Conservation (phyloP, 2,329 filamentous ascomycete genomes). For the Fusarium fracticaudum region DNA sequence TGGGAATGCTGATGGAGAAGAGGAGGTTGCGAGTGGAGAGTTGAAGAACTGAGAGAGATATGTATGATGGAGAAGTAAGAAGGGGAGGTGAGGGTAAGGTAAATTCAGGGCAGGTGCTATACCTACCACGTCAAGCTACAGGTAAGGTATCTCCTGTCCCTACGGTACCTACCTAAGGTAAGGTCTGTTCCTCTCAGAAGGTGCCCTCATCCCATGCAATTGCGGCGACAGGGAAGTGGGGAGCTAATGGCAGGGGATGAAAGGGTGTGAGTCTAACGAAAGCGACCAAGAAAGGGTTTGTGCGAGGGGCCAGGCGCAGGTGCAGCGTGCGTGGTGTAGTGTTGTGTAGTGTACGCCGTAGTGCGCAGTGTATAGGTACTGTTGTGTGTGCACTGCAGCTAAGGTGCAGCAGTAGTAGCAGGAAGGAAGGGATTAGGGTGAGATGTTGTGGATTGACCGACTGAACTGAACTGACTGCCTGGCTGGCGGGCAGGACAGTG, state of each 20-base stretch:
- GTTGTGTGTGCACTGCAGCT: background rate
- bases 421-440: conserved; percentile 30
- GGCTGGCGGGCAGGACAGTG: background rate
- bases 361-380: background rate
- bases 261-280: conserved; percentile 17
- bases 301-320: conserved; percentile 15
- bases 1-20: background rate
- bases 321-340: background rate
- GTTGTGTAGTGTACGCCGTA: background rate
- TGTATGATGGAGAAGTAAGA: conserved; percentile 17
- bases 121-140: background rate
- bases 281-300: conserved; percentile 12
- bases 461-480: background rate
- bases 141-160: background rate
- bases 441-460: background rate
- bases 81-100: conserved; percentile 8
- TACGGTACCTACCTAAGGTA: background rate
- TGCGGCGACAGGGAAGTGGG: conserved; percentile 27
- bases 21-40: conserved; percentile 5
- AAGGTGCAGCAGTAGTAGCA: conserved; percentile 39
- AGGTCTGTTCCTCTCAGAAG: background rate
- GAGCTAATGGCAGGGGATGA: conserved; percentile 3
- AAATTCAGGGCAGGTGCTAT: background rate
- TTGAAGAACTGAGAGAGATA: background rate
- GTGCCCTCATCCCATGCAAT: conserved; percentile 11